These are phyloP conservation scores for Trichoderma pleuroti DNA, from an alignment of 2,329 filamentous ascomycete genomes.

Conservation along the genomic window DNA sequence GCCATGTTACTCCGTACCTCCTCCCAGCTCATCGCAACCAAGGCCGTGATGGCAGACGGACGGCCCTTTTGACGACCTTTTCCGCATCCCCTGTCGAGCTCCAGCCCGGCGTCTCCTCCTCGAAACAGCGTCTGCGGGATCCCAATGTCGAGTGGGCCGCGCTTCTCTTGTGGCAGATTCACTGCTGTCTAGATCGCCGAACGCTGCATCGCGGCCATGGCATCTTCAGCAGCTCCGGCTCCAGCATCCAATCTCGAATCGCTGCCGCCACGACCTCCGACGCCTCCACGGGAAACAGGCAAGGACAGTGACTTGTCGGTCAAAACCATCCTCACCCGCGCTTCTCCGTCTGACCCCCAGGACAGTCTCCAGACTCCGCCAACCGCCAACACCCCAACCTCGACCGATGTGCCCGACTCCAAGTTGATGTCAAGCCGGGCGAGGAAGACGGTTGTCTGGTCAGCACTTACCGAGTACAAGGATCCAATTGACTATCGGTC, in stretches of 20 bases:
- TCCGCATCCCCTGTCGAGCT: background rate
- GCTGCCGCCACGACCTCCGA: conserved; percentile 60
- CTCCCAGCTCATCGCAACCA: conserved; percentile 3
- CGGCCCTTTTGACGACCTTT: background rate
- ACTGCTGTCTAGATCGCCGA: conserved; percentile 39
- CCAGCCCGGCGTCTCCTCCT: background rate
- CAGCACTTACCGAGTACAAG: conserved; percentile 53
- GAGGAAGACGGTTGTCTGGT: conserved; percentile 57
- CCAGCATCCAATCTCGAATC: conserved; percentile 44
- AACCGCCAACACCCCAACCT: conserved; percentile 43
- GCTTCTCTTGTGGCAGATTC: conserved; percentile 26
- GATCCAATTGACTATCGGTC: conserved; percentile 48
- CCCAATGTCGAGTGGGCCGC: conserved; percentile 16
- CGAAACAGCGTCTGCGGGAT: background rate
- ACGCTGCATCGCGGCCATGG: conserved; percentile 40
- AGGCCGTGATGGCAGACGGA: conserved; percentile 1
- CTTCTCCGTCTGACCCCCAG: conserved; percentile 37
- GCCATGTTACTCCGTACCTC: conserved; percentile 11
- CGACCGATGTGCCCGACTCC: conserved; percentile 39
- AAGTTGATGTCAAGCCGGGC: conserved; percentile 43
- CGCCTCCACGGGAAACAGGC: conserved; percentile 57
- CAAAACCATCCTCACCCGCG: conserved; percentile 36
- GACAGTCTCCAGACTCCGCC: conserved; percentile 51
- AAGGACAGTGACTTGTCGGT: conserved; percentile 36
- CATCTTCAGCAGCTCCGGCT: conserved; percentile 39